Evolutionary conservation across 2,329 filamentous ascomycete genomes (phyloP).

Genomic region (Botrytis paeoniae): DNA sequence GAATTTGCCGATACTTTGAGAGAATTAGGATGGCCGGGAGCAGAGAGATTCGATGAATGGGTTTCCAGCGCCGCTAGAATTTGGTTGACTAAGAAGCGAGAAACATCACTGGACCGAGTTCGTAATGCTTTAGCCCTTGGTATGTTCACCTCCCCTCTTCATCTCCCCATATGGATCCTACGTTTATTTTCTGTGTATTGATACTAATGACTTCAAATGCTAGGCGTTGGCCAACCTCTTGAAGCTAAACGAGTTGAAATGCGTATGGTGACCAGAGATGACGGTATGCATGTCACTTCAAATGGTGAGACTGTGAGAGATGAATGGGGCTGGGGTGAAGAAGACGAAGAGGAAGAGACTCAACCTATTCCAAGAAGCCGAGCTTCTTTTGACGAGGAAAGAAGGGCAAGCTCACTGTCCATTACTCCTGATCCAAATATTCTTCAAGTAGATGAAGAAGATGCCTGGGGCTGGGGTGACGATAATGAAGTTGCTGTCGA

Average conservation of each 20-base stretch:
- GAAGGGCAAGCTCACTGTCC: slow-evolving; percentile 15
- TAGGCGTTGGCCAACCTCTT: slow-evolving; percentile 63
- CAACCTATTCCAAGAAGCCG: slow-evolving; percentile 28
- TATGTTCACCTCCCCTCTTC: slow-evolving; percentile 13
- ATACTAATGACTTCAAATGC: background rate
- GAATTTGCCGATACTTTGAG: slow-evolving; percentile 64
- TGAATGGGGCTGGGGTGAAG: slow-evolving; percentile 71
- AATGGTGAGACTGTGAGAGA: slow-evolving; percentile 51
- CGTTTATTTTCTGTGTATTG: background rate
- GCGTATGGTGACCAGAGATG: slow-evolving; percentile 66
- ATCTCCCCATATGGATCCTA: background rate
- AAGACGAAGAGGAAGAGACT: slow-evolving; percentile 52
- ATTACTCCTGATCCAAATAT: slow-evolving; percentile 22
- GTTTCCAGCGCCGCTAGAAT: slow-evolving; percentile 73
- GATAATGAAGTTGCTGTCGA: slow-evolving; percentile 50
- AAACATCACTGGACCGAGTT: slow-evolving; percentile 72
- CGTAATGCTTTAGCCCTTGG: slow-evolving; percentile 61
- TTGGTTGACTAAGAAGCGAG: slow-evolving; percentile 83
- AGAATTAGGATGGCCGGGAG: slow-evolving; percentile 58
- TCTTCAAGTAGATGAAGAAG: slow-evolving; percentile 39
- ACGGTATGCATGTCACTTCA: slow-evolving; percentile 62
- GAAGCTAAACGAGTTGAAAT: slow-evolving; percentile 82
- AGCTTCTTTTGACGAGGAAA: slow-evolving; percentile 29
- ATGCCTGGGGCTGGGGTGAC: slow-evolving; percentile 80
- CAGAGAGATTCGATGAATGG: slow-evolving; percentile 71